Base-by-base conservation (phyloP, 2,329 filamentous ascomycete genomes). In the Talaromyces sp. region DNA sequence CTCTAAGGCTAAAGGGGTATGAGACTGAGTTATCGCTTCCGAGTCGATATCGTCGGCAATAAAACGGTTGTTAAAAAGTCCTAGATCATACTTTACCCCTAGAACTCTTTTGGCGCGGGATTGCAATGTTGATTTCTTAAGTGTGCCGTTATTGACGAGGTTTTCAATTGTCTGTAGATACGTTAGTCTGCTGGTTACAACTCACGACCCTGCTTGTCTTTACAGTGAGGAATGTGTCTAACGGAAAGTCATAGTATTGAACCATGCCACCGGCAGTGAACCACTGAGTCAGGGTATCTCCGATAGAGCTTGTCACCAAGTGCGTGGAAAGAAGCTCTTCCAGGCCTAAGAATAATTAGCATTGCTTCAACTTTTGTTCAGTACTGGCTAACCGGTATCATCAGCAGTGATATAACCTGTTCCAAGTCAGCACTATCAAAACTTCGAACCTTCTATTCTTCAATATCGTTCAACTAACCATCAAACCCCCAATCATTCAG, bases 221-320 rank as follows among this genome's bases (percentile, higher is more conserved):
- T 17, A 65, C 66, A 52, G 77, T 73, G 27, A 78, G 66, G 49
- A 75, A 77, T 8, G 68, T 65, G 11, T 75, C 71, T 14, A 80
- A 60, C 2, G 76, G 71, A 60, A 77, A 79, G 61, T 80, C 77
- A 53, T 80, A 80, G 60, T 75, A 80, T 56, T 79, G 78, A 2
- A 79, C 66, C 76, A 80, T 80, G 0, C 77, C 75, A 35, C 78
- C 78, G 3, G 75, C 76, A 57, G 77, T 77, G 57, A 77, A 77
- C 76, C 77, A 80, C 53, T 80, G 77, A 2, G 65, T 66, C 35
- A 80, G 76, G 2, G 73, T 73, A 63, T 77, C 74, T 8, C 72
- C 75, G 1, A 73, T 72, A 8, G 72, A 75, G 57, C 65, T 66
- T 0, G 77, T 75, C 1, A 79, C 76, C 19, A 19, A 5, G 7